phyloP scores from a whole-genome alignment of 1,139 yeast genomes.

The Candida pseudocylindracea region DNA sequence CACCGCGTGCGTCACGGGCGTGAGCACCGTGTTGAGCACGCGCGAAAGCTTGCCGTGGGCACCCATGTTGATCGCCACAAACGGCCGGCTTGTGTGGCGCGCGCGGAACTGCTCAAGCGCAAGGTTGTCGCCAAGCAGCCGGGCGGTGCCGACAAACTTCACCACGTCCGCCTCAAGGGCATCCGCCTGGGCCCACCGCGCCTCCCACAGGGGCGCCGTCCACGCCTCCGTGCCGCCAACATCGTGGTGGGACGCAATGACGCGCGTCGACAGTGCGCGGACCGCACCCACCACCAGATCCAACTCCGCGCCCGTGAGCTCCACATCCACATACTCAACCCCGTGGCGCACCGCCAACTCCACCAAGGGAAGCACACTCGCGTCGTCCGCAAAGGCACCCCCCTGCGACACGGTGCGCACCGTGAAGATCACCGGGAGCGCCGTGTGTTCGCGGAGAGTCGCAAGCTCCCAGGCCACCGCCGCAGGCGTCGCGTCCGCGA shows the following conservation, averaged over 20 bases:
- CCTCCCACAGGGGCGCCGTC: constrained; percentile 54
- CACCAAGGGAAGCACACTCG: constrained; percentile 27
- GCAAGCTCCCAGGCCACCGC: constrained; percentile 64
- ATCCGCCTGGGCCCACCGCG: constrained; percentile 44
- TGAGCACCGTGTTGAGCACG: constrained; percentile 48
- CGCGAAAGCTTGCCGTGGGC: constrained; percentile 57
- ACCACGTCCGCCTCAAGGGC: constrained; percentile 49
- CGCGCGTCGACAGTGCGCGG: constrained; percentile 27
- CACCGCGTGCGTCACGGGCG: no score
- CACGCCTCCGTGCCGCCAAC: constrained; percentile 53
- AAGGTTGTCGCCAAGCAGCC: constrained; percentile 41
- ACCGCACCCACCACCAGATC: no score
- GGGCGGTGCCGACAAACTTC: constrained; percentile 70
- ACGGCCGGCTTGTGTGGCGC: constrained; percentile 28
- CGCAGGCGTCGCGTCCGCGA: constrained; percentile 22
- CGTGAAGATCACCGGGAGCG: constrained; percentile 64
- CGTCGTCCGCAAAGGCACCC: constrained; percentile 48
- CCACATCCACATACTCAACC: constrained; percentile 31
- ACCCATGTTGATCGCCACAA: constrained; percentile 74
- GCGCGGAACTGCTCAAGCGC: constrained; percentile 46
- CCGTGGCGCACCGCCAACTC: constrained; percentile 48
- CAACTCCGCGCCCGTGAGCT: constrained; percentile 16
- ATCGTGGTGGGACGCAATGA: constrained; percentile 72
- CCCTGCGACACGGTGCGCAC: constrained; percentile 66
- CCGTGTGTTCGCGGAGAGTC: constrained; percentile 32